Evolutionary conservation across 148 eudicot species (phyloP), one percentile per base, ranked within the genome.

Genomic region (Dysphania ambrosioides): DNA sequence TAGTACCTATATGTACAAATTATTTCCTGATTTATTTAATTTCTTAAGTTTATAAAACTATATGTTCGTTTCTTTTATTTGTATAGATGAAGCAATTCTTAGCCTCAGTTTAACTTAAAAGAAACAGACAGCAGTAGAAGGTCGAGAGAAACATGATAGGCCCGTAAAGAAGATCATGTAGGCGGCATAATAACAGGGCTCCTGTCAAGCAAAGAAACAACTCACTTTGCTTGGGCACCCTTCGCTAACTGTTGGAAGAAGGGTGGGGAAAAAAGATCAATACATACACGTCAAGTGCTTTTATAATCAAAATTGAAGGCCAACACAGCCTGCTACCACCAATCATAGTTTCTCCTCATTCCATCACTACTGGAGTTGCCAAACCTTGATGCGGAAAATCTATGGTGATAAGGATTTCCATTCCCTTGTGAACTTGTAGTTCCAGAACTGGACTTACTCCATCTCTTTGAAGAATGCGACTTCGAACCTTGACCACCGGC

Each of bases 381-480:
- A 80, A 86, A 91, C 76, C 93, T 86, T 29, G 89, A 76, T 11
- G 87, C 76, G 42, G 90, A 81, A 70, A 55, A 83, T 41, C 84
- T 79, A 53, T 86, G 85, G 41, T 77, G 85, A 68, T 75, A 44
- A 66, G 55, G 62, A 29, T 58, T 69, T 34, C 75, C 47, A 58
- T 81, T 80, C 53, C 88, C 86, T 74, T 83, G 85, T 32, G 84
- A 81, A 74, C 74, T 76, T 35, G 86, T 78, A 60, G 81, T 55
- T 49, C 79, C 78, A 41, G 66, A 78, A 66, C 85, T 70, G 65
- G 35, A 74, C 60, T 78, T 78, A 61, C 71, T 72, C 38, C 79
- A 55, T 65, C 74, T 80, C 67, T 77, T 79, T 19, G 76, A 80
- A 79, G 79, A 84, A 34, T 40, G 73, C 7, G 84, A 83, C 79